Conservation (phyloP, 129 eudicot species). For the Smallanthus sonchifolius region DNA sequence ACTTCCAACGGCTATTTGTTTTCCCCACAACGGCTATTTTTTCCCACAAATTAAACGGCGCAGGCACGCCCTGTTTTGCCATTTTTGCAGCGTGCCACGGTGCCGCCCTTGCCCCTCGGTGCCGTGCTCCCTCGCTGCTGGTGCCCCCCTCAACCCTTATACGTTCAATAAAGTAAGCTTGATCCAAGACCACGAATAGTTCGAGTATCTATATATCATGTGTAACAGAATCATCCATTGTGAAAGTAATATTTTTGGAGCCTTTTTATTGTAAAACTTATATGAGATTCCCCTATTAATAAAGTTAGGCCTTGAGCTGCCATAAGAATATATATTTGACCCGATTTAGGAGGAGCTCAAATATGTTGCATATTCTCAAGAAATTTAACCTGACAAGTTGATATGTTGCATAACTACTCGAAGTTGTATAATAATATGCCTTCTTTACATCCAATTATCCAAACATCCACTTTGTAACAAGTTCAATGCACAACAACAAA, state of each 20-base stretch:
- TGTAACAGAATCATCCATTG: too few relatives aligned
- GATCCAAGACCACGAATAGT: neutral
- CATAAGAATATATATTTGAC: neutral
- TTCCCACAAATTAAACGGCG: too few relatives aligned
- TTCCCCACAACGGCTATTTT: too few relatives aligned
- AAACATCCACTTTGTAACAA: constrained; percentile 22
- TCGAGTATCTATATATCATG: too few relatives aligned
- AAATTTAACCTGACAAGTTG: constrained; percentile 1
- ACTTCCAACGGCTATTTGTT: too few relatives aligned
- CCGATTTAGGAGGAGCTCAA: neutral
- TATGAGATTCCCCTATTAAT: too few relatives aligned
- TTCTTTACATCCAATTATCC: constrained; percentile 23
- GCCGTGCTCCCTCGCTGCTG: too few relatives aligned
- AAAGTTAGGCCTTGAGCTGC: too few relatives aligned
- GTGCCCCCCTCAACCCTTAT: too few relatives aligned
- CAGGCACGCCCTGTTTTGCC: too few relatives aligned
- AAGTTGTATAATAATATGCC: constrained; percentile 1
- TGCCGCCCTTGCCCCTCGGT: too few relatives aligned
- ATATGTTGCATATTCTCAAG: constrained; percentile 10
- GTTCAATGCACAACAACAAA: constrained; percentile 1
- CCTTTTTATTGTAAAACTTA: neutral
- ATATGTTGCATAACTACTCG: constrained; percentile 19
- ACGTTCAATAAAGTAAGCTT: neutral
- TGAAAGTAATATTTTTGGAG: neutral
- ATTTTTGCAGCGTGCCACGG: too few relatives aligned